These are phyloP conservation scores for Monosporozyma yasuniensis DNA, from an alignment of 805 yeast genomes.

Conservation along the genomic window DNA sequence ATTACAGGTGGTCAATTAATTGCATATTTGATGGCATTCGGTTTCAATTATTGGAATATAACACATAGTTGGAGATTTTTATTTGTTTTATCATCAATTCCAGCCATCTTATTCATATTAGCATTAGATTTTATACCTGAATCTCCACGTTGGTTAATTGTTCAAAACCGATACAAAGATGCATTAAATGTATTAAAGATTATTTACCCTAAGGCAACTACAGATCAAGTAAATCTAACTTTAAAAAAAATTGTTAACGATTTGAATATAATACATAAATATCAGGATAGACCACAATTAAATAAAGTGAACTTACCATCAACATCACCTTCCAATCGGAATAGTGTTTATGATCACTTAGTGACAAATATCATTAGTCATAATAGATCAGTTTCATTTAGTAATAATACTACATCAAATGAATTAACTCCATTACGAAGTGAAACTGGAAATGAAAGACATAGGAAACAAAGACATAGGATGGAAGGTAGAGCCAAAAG, in stretches of 20 bases:
- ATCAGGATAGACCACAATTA: slow-evolving; percentile 15
- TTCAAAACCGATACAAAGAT: slow-evolving; percentile 24
- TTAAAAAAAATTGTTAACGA: slow-evolving; percentile 42
- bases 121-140: slow-evolving; percentile 40
- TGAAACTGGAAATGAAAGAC: background rate
- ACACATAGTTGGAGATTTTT: slow-evolving; percentile 32
- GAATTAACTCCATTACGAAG: slow-evolving; percentile 1
- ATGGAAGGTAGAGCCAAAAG: slow-evolving; percentile 30
- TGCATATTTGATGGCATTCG: slow-evolving; percentile 34
- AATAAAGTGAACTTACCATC: background rate
- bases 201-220: slow-evolving; percentile 36
- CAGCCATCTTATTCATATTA: slow-evolving; percentile 34
- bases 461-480: slow-evolving; percentile 7
- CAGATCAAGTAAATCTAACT: slow-evolving; percentile 38
- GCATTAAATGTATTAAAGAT: slow-evolving; percentile 39
- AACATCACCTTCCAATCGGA: background rate
- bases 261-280: slow-evolving; percentile 26
- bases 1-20: slow-evolving; percentile 45
- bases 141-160: slow-evolving; percentile 39
- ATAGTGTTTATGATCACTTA: background rate
- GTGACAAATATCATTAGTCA: background rate
- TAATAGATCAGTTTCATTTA: background rate
- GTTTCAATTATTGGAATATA: slow-evolving; percentile 13
- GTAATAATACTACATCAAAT: background rate
- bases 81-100: slow-evolving; percentile 34